Evolutionary conservation across 345 rosid genomes (phyloP).

Genomic region (thale cress (Arabidopsis thaliana)): DNA sequence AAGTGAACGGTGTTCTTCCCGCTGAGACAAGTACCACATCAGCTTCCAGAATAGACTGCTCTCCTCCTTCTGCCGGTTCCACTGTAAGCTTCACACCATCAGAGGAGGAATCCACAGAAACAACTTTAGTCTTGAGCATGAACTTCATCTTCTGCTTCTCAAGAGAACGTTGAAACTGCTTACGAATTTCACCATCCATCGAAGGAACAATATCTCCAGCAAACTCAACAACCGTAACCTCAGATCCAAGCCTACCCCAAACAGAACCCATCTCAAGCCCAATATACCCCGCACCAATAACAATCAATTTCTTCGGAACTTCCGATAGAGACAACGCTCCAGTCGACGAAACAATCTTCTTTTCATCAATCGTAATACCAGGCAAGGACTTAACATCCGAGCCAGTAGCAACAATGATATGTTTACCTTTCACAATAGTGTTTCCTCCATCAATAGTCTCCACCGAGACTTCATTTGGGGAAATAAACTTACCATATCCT

Average conservation of each 20-base stretch:
- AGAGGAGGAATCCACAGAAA: slow-evolving; percentile 64
- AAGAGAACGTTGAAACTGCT: slow-evolving; percentile 78
- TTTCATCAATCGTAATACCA: slow-evolving; percentile 81
- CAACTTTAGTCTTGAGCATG: slow-evolving; percentile 91
- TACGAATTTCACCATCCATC: slow-evolving; percentile 91
- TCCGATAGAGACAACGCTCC: slow-evolving; percentile 72
- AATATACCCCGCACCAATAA: slow-evolving; percentile 89
- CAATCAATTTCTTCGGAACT: slow-evolving; percentile 83
- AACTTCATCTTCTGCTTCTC: slow-evolving; percentile 96
- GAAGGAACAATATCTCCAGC: slow-evolving; percentile 79
- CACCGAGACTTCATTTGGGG: slow-evolving; percentile 81
- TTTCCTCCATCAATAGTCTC: slow-evolving; percentile 73
- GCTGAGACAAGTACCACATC: slow-evolving; percentile 95
- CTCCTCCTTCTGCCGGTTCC: slow-evolving; percentile 92
- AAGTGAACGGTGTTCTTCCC: slow-evolving; percentile 87
- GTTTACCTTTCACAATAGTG: slow-evolving; percentile 76
- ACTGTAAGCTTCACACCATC: slow-evolving; percentile 73
- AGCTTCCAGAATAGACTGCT: slow-evolving; percentile 71
- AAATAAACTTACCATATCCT: slow-evolving; percentile 81
- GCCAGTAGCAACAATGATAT: slow-evolving; percentile 83
- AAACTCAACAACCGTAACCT: slow-evolving; percentile 90
- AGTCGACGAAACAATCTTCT: slow-evolving; percentile 85
- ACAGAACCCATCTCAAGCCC: slow-evolving; percentile 97
- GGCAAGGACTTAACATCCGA: slow-evolving; percentile 87
- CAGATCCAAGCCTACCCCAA: slow-evolving; percentile 86